phyloP scores from a whole-genome alignment of 352 stramenopile genomes.

The Globisporangium echinulatum region DNA sequence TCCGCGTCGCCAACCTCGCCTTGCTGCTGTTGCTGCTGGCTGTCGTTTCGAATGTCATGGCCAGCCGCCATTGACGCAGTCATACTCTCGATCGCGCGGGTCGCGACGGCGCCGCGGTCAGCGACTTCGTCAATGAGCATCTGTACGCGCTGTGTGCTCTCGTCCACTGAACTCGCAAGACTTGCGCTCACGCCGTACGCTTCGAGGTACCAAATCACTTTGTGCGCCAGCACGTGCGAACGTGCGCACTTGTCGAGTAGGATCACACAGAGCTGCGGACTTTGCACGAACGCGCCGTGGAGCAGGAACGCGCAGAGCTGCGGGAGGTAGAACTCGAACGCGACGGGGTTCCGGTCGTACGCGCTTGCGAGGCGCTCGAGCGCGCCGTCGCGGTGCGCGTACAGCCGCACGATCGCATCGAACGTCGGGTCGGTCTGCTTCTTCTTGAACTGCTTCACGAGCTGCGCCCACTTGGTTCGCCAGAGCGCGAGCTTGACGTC shows the following conservation, averaged over 20 bases:
- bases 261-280: slow-evolving; percentile 56
- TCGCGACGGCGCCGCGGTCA: slow-evolving; percentile 39
- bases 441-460: slow-evolving; percentile 61
- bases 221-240: slow-evolving; percentile 83
- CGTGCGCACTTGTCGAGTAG: slow-evolving; percentile 73
- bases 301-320: slow-evolving; percentile 82
- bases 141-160: slow-evolving; percentile 50
- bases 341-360: slow-evolving; percentile 47
- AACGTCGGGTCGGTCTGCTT: slow-evolving; percentile 69
- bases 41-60: background rate
- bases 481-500: slow-evolving; percentile 46
- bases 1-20: slow-evolving; percentile 3
- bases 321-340: slow-evolving; percentile 83
- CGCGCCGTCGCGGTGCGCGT: slow-evolving; percentile 65
- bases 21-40: slow-evolving; percentile 15
- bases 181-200: slow-evolving; percentile 65
- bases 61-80: background rate
- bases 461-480: slow-evolving; percentile 68
- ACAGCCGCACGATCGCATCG: slow-evolving; percentile 78
- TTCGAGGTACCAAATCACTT: slow-evolving; percentile 81
- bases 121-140: slow-evolving; percentile 79
- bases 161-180: slow-evolving; percentile 43
- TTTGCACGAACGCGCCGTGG: slow-evolving; percentile 56
- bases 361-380: slow-evolving; percentile 43
- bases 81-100: slow-evolving; percentile 35